Base-by-base conservation (phyloP, 2,329 filamentous ascomycete species). In the Cryphonectria parasitica region DNA sequence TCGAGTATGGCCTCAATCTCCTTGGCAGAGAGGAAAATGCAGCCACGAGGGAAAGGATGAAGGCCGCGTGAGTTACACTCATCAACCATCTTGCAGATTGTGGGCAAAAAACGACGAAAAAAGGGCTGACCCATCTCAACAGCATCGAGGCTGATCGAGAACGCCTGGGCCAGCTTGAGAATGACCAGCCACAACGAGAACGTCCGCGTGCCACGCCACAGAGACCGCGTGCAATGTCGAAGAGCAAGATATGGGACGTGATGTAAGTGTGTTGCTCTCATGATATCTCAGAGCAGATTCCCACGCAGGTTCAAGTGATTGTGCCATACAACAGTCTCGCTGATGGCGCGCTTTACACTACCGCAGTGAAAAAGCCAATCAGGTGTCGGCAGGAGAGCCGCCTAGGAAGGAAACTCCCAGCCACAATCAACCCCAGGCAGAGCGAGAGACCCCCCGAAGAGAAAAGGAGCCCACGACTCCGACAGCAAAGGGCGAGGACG, bases 101-200 rank as follows among this genome's bases (percentile, higher is more conserved):
- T 15, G 19, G 19, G 34, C 34, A 25, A 31, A 31, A 5, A 13
- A 28, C 4, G 7, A 49, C 17, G 22, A 34, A 19, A 22, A 17
- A 4, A 25, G 22, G 28, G 28, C 63, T 64, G 41, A 64, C 41
- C 15, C 19, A 28, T 34, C 28, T 11, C 25, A 28, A 34, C 41
- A 64, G 63, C 63, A 64, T 64, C 25, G 25, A 64, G 28, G 63
- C 63, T 49, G 63, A 64, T 64, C 63, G 63, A 17, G 43, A 64
- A 15, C 63, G 63, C 28, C 43, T 64, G 63, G 52, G 28, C 15
- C 63, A n/a, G 43, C 41, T 64, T 11, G 63, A 45, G 31, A 2
- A 19, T 36, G 63, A 64, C 0, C 63, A 64, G 43, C 19, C 41
- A 22, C 41, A 13, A 6, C 43, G 28, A 15, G 43, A 64, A 28